Evolutionary conservation across 768 basidiomycete genomes (phyloP), one percentile per base, ranked within the genome.

Genomic region (Mycena leptocephala): DNA sequence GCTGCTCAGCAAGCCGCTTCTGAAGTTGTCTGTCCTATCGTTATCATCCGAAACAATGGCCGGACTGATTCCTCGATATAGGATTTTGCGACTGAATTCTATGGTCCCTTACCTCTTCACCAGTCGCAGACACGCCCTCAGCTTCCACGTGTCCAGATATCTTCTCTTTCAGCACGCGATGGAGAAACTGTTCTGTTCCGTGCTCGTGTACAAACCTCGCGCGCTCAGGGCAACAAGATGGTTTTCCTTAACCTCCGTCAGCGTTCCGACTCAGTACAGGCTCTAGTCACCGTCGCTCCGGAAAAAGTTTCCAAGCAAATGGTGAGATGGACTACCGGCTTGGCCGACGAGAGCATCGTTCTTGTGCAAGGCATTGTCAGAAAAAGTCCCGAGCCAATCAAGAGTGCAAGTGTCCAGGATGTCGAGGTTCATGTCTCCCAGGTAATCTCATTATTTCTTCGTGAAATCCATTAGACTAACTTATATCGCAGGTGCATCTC

Each of bases 171-270:
- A 55, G 86, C 90, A 43, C 87, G 92, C 78, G 92, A 93, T 76
- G 96, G 93, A 8, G 88, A 97, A 82, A 90, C 88, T 8, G 94
- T 99, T 64, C 86, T 96, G 73, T 87, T 99, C 75, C 95, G 98
- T 78, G 97, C 97, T 16, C 93, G 98, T 70, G 89, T 99, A 55
- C 96, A 98, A 83, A 97, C 95, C 20, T 94, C 95, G 32, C 94
- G 98, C 69, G 95, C 95, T 0, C 96, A 98, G 84, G 97, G 96
- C 79, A 95, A 92, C 86, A 99, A 97, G 88, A 97, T 99, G 93
- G 95, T 95, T 65, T 99, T 99, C 86, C 86, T 99, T 66, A 93
- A 94, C 82, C 90, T 99, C 70, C 95, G 98, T 74, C 98, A 99
- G 84, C 92, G 95, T 79, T 93, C 90, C 18, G 90, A 94, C 81